A percentile compares a stretch with the other conserved stretches of the same genome.
Evolutionary conservation across 371 early-diverging fungal genomes (phyloP).

Genomic region (Homolaphlyctis polyrhiza): DNA sequence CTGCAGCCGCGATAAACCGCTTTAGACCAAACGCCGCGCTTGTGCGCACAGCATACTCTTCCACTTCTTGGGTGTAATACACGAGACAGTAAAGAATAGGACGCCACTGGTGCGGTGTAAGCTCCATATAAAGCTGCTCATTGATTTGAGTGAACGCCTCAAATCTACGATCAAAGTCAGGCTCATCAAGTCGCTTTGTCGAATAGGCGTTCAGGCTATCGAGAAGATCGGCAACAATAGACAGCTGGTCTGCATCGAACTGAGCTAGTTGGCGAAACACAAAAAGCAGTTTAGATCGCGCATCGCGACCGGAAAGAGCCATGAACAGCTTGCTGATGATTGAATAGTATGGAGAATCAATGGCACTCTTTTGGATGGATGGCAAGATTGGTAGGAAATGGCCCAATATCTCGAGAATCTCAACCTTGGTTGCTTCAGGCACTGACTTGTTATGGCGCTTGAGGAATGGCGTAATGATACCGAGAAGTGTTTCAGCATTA

Average conservation of each 20-base stretch:
- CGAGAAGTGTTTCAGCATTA: constrained; percentile 62
- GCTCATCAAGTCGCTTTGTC: constrained; percentile 70
- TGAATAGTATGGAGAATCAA: constrained; percentile 46
- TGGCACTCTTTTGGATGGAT: constrained; percentile 7
- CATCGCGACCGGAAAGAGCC: constrained; percentile 47
- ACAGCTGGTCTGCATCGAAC: constrained; percentile 44
- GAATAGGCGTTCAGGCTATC: constrained; percentile 76
- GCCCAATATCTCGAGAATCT: constrained; percentile 74
- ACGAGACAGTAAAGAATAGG: constrained; percentile 87
- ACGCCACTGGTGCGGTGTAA: constrained; percentile 74
- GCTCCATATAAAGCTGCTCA: constrained; percentile 52
- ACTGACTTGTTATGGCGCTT: constrained; percentile 64
- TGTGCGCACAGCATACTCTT: constrained; percentile 85
- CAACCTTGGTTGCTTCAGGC: constrained; percentile 74
- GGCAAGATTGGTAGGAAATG: constrained; percentile 44
- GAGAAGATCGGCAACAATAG: constrained; percentile 50
- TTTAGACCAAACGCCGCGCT: constrained; percentile 69
- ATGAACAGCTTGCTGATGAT: constrained; percentile 59
- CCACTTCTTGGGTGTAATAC: constrained; percentile 69
- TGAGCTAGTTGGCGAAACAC: constrained; percentile 62
- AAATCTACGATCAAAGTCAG: constrained; percentile 79
- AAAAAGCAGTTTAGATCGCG: constrained; percentile 50
- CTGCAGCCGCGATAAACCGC: constrained; percentile 51
- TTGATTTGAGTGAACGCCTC: constrained; percentile 69
- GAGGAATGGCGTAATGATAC: constrained; percentile 78